Evolutionary conservation across 139 green algal genomes (phyloP).

Genomic region (Haematococcus sp.): DNA sequence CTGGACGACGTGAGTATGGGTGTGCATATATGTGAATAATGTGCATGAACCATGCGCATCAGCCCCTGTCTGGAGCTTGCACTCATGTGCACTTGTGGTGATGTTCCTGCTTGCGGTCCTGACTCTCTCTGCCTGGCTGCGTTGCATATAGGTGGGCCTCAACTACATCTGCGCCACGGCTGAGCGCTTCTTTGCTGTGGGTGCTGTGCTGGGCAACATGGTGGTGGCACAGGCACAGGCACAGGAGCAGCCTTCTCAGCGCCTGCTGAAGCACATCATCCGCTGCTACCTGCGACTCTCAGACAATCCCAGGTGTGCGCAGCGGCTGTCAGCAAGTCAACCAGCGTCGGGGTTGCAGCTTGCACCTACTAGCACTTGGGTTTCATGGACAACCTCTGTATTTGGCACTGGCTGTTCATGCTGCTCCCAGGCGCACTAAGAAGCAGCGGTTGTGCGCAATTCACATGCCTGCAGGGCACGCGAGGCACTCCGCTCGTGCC

Average conservation of each 20-base stretch:
- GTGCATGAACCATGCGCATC: no score
- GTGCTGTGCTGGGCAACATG: constrained; percentile 90
- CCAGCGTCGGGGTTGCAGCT: no score
- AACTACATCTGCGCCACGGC: constrained; percentile 98
- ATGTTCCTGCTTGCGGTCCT: no score
- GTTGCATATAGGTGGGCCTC: constrained; percentile 76
- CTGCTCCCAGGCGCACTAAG: neutral
- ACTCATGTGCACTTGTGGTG: neutral
- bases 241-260: constrained; percentile 82
- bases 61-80: no score
- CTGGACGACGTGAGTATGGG: constrained; percentile 77
- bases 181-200: constrained; percentile 97
- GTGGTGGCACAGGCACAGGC: constrained; percentile 68
- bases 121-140: no score
- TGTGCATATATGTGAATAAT: no score
- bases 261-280: constrained; percentile 99
- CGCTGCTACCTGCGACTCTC: constrained; percentile 95
- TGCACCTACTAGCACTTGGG: no score
- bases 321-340: neutral
- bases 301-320: constrained; percentile 71
- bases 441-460: no score
- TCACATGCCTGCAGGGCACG: constrained; percentile 57
- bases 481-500: constrained; percentile 90
- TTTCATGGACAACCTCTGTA: no score
- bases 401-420: no score